Percentiles rank a stretch among this genome's conserved stretches.
phyloP scores from a whole-genome alignment of 306 rosid genomes.

The Fragaria ananassa region DNA sequence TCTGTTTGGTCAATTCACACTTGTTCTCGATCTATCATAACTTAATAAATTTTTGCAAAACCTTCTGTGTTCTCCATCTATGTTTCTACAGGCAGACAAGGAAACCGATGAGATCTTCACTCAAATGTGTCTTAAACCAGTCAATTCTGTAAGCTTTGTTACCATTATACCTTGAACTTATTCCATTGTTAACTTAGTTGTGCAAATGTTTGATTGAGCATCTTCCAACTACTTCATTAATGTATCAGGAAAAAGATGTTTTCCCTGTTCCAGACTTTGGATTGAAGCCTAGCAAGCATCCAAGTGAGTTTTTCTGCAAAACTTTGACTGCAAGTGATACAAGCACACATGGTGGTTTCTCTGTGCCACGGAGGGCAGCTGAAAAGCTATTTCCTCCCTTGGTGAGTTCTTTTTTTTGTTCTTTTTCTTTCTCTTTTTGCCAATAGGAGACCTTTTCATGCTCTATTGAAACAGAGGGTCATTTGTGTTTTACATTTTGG shows the following conservation, averaged over 20 bases:
- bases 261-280: conserved; percentile 87
- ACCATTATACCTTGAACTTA: conserved; percentile 4
- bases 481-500: conserved; percentile 4
- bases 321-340: conserved; percentile 96
- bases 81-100: conserved; percentile 74
- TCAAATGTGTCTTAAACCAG: conserved; percentile 93
- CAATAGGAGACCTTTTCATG: not conserved
- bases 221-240: not conserved
- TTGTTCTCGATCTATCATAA: not conserved
- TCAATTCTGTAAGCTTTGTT: conserved; percentile 68
- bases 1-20: not conserved
- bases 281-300: conserved; percentile 74
- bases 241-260: conserved; percentile 75
- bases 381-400: conserved; percentile 86
- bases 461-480: not conserved
- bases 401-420: conserved; percentile 37
- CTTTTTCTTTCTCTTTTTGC: not conserved
- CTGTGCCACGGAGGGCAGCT: conserved; percentile 93
- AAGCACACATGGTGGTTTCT: conserved; percentile 92
- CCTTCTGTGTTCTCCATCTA: not conserved
- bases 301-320: conserved; percentile 92
- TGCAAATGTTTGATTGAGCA: not conserved
- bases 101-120: conserved; percentile 96
- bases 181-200: not conserved
- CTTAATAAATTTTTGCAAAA: not conserved